Evolutionary conservation across 2,329 filamentous ascomycete species (phyloP).

Genomic region (Zasmidium citrigriseum): DNA sequence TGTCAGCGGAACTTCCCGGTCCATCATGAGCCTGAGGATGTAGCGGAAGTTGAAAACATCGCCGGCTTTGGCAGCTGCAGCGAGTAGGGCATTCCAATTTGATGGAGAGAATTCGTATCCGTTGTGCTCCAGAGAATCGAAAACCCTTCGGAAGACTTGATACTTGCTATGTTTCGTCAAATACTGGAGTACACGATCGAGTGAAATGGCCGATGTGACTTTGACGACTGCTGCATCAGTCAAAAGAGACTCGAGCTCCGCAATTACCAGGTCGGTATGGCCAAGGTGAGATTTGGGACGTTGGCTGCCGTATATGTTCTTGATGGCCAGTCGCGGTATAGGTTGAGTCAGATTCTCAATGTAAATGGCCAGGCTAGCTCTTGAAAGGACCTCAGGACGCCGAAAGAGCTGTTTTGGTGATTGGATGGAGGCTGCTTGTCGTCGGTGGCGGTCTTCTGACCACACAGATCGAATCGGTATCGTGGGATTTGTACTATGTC

Average conservation of each 20-base stretch:
- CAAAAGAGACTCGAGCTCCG: slow-evolving; percentile 21
- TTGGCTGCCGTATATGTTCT: neutral
- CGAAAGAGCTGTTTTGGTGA: neutral
- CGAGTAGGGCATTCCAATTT: slow-evolving; percentile 28
- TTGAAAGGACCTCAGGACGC: neutral
- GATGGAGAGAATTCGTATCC: slow-evolving; percentile 15
- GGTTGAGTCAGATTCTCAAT: neutral
- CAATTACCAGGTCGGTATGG: slow-evolving; percentile 18
- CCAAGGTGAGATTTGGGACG: slow-evolving; percentile 2
- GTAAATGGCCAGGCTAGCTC: neutral
- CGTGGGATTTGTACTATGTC: neutral
- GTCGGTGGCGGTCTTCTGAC: neutral
- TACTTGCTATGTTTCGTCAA: slow-evolving; percentile 21
- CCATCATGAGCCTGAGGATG: slow-evolving; percentile 27
- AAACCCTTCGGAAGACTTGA: slow-evolving; percentile 19
- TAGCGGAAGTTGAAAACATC: slow-evolving; percentile 33
- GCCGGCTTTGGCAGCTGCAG: slow-evolving; percentile 19
- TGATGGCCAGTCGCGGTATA: neutral
- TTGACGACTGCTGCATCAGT: slow-evolving; percentile 4
- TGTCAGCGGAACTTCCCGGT: slow-evolving; percentile 16
- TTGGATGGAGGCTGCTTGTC: neutral
- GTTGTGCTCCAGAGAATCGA: slow-evolving; percentile 17
- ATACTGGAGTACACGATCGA: slow-evolving; percentile 23
- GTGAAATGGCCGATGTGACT: slow-evolving; percentile 22
- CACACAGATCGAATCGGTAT: neutral